Percentiles rank a stretch among this genome's conserved stretches.
Conservation (phyloP, 495 filamentous ascomycete genomes). For the Hypoxylon lenormandii region DNA sequence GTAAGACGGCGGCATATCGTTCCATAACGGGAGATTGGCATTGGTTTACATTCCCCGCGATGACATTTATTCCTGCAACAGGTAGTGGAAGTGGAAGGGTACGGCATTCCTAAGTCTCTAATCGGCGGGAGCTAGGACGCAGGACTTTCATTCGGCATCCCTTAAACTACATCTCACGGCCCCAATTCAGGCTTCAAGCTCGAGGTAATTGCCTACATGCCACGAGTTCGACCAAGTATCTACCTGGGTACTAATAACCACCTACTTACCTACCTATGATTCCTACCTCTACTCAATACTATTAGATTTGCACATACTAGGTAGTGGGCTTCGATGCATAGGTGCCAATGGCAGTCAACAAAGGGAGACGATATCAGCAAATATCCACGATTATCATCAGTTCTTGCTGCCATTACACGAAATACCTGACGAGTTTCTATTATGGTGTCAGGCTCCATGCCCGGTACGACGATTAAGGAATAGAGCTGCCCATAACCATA, state of each 20-base stretch:
- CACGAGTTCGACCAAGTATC: conserved; percentile 4
- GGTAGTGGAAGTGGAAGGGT: conserved; percentile 42
- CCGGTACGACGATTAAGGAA: conserved; percentile 10
- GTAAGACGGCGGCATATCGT: conserved; percentile 44
- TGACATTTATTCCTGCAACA: conserved; percentile 28
- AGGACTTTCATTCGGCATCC: conserved; percentile 34
- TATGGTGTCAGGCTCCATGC: conserved; percentile 2
- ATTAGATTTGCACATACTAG: too few relatives aligned
- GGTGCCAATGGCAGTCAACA: background rate
- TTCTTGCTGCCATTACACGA: too few relatives aligned
- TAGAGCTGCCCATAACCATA: conserved; percentile 3
- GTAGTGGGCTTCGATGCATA: background rate
- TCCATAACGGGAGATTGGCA: conserved; percentile 44
- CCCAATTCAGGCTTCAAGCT: background rate
- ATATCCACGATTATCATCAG: background rate
- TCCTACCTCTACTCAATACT: too few relatives aligned
- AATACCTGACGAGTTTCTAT: too few relatives aligned
- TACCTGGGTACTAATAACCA: too few relatives aligned
- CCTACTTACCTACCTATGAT: too few relatives aligned
- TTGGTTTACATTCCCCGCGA: conserved; percentile 38
- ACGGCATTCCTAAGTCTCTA: conserved; percentile 37
- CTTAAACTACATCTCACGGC: conserved; percentile 4
- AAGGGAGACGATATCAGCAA: conserved; percentile 7
- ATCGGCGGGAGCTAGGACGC: conserved; percentile 7
- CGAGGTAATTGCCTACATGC: conserved; percentile 12